Base-by-base conservation (phyloP, 495 filamentous ascomycete species). In the Hypoxylon perforatum region DNA sequence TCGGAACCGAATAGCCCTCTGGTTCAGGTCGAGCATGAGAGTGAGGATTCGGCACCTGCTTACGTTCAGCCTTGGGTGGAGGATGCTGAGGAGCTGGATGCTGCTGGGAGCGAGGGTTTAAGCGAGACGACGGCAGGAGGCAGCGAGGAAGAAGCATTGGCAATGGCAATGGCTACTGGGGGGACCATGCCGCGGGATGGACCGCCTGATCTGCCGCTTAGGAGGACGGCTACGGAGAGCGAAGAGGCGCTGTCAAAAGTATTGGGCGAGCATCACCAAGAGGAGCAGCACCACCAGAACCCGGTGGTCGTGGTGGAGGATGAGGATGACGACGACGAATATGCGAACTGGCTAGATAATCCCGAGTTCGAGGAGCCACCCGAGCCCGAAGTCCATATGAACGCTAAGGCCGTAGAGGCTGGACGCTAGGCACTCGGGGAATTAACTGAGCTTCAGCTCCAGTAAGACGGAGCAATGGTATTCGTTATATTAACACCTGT, bases 1-100 rank as follows among this genome's bases (percentile, higher is more conserved):
- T 88, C 85, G 6, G 84, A 88, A 71, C 86, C 86, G 5, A 82
- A 82, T 15, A 86, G 85, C 7, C 86, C 86, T 0, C 49, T 53
- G 0, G 47, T 65, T 28, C 41, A 60, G 41, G 53, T 67, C 46
- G 51, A 73, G 48, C 30, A 62, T 14, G 44, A 69, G 58, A 15
- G 59, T 56, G 45, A 71, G 38, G 17, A 63, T 36, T 51, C 62
- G 22, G 14, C 60, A 1, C 69, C 72, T 44, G 52, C 70, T 4
- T 79, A 80, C 49, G 60, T 78, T n/a, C 73, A 71, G 30, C 80
- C 81, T 1, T 82, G 78, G 73, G 79, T 77, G 1, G 81, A 82
- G 41, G 78, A 80, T 62, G 65, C 50, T 6, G 73, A 75, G n/a
- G 74, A 73, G 30, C 14, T 63, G 25, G 39, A 55, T 15, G 68